Evolutionary conservation across 352 stramenopile species (phyloP), one percentile per base, ranked within the genome.

Genomic region (Phytophthora quininea): DNA sequence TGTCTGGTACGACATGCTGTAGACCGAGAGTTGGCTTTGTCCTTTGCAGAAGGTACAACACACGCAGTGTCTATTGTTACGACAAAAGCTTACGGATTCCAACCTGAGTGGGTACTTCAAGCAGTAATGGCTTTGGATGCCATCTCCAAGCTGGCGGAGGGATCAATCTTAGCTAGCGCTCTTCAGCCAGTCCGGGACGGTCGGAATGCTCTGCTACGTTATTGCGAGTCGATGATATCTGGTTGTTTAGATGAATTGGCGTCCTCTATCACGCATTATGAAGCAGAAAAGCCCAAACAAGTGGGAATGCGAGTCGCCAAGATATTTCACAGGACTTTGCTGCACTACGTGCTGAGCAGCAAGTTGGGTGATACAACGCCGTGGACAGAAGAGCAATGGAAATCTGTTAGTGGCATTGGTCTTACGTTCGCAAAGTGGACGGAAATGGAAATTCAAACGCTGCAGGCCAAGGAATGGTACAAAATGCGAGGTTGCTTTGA

Each of bases 201-300:
- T 49, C 43, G 15, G 15, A 49, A 49, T 49, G 43, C 10, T 49
- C 15, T 49, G 43, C 19, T 49, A 49, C 24, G 43, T 8, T 49
- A 27, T 27, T 49, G 19, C 9, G 43, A 29, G 5, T 24, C 19
- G 19, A 24, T 24, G 19, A 24, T 24, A 24, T 24, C 19, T 24
- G 19, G 19, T 24, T 24, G 19, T 24, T 24, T 24, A 24, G 19
- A 24, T 24, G 19, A 24, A 24, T 24, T 24, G 19, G 19, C 19
- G 19, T 24, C 19, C 19, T 24, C 19, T 24, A 24, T 24, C 19
- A 24, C 19, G 19, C 19, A 24, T 24, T 24, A 24, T 24, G 19
- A 24, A 24, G 19, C 19, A 24, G 19, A 24, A 24, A 24, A 24
- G 19, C 19, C 19, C 19, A 24, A 24, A 24, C 19, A 49, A 27